Percentiles rank a stretch among this genome's conserved stretches.
Evolutionary conservation across 2,329 filamentous ascomycete genomes (phyloP).

Genomic region (Sporothrix curviconia): DNA sequence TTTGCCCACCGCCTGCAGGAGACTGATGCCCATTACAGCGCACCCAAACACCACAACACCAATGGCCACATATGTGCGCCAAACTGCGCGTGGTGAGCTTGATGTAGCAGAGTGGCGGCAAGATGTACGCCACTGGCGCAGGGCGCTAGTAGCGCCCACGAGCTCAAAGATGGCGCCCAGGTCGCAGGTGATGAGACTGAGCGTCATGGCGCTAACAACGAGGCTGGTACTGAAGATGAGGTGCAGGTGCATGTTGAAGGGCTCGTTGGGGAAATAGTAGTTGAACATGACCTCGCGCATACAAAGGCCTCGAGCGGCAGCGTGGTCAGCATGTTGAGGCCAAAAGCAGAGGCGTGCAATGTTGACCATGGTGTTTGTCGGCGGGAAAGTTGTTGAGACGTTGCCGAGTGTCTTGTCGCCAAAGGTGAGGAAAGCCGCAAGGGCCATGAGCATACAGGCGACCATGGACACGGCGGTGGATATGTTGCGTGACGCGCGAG

Average conservation of each 20-base stretch:
- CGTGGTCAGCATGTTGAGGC: conserved; percentile 97
- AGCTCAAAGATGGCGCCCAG: conserved; percentile 91
- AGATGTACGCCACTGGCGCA: conserved; percentile 90
- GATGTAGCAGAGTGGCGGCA: conserved; percentile 92
- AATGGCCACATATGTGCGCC: conserved; percentile 65
- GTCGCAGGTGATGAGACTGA: conserved; percentile 85
- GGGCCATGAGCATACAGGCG: conserved; percentile 83
- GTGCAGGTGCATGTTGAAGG: conserved; percentile 78
- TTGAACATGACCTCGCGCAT: conserved; percentile 93
- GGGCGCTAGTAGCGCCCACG: conserved; percentile 88
- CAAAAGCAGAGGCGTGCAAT: conserved; percentile 90
- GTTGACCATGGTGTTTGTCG: conserved; percentile 88
- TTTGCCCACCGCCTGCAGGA: conserved; percentile 67
- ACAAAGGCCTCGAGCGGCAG: conserved; percentile 95
- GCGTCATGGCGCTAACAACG: conserved; percentile 67
- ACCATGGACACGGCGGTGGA: conserved; percentile 83
- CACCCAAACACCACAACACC: conserved; percentile 72
- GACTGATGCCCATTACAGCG: conserved; percentile 72
- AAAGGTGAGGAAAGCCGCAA: conserved; percentile 87
- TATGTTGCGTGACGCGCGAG: conserved; percentile 83
- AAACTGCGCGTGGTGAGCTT: conserved; percentile 75
- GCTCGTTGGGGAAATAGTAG: conserved; percentile 62
- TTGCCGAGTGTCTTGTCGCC: conserved; percentile 89
- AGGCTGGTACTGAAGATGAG: conserved; percentile 78
- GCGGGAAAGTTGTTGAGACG: conserved; percentile 96